Evolutionary conservation across 331 rosid species (phyloP), one percentile per base, ranked within the genome.

Genomic region (Quercus lobata): DNA sequence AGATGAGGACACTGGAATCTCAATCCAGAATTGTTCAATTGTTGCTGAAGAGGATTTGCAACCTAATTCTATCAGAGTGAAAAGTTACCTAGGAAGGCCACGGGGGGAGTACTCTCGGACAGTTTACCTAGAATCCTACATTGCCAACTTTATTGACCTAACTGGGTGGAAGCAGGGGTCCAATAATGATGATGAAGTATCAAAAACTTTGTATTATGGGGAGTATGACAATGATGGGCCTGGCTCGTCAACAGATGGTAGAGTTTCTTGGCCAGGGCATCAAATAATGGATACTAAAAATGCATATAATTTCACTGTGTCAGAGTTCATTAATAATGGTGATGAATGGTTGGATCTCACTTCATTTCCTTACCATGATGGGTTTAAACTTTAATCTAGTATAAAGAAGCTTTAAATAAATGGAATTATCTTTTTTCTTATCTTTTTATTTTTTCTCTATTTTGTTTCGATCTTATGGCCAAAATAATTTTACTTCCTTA

Each of bases 31-130:
- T 73, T 91, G 97, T 27, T 85, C 97, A 14, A 74, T 93, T 68
- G 8, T 87, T 7, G 90, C 46, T 37, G 49, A 84, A 4, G 79
- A 83, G 22, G 91, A 87, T 18, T 78, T 93, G 79, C 22, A 63
- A 60, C 19, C 85, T 6, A 84, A 78, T 32, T 81, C 80, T 37
- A 58, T 7, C 1, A 83, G 44, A 18, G 69, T 91, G 35, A 85
- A 84, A 80, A 91, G 92, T 83, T 93, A 89, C 86, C 83, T 93
- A 8, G 97, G 97, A 15, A 78, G 94, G 72, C 97, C 97, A 1
- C 90, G 97, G 93, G 80, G 82, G 83, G 76, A 18, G 1, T 90
- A 75, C 81, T 87, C 97, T 69, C 81, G 86, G 4, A 88, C 97
- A 2, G 90, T 91, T 24, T 78, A 11, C 58, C 57, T 93, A 5